phyloP scores from a whole-genome alignment of 2,329 filamentous ascomycete species.

The Byssothecium circinans region DNA sequence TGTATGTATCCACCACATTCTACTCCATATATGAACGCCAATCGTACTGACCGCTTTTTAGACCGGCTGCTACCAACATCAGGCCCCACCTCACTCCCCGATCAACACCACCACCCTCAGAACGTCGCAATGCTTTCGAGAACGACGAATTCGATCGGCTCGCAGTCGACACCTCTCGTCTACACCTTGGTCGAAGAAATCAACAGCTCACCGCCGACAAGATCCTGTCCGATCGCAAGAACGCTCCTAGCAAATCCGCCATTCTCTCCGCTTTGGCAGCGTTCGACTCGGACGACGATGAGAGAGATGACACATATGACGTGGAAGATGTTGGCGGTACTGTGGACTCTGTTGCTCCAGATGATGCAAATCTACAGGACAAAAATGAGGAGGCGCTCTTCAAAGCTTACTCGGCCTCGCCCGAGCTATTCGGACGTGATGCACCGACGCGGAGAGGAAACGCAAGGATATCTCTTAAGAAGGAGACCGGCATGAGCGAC shows the following conservation, averaged over 20 bases:
- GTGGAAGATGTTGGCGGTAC: slow-evolving; percentile 87
- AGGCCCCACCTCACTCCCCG: slow-evolving; percentile 57
- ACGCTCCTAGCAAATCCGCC: slow-evolving; percentile 74
- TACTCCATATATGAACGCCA: not conserved
- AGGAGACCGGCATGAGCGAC: slow-evolving; percentile 85
- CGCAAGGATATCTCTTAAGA: slow-evolving; percentile 65
- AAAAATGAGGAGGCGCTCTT: slow-evolving; percentile 73
- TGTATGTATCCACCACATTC: slow-evolving; percentile 46
- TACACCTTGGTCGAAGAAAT: slow-evolving; percentile 78
- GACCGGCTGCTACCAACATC: slow-evolving; percentile 16
- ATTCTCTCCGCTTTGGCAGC: slow-evolving; percentile 85
- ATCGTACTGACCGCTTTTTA: slow-evolving; percentile 18
- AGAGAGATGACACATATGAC: slow-evolving; percentile 96
- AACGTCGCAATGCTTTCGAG: slow-evolving; percentile 75
- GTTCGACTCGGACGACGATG: slow-evolving; percentile 93
- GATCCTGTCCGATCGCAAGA: slow-evolving; percentile 65
- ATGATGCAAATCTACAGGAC: slow-evolving; percentile 57
- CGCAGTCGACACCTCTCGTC: slow-evolving; percentile 63
- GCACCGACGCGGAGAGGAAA: slow-evolving; percentile 67
- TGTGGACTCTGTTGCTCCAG: slow-evolving; percentile 64
- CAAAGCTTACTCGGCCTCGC: slow-evolving; percentile 66
- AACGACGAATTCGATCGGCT: slow-evolving; percentile 73
- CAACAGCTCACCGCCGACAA: slow-evolving; percentile 69
- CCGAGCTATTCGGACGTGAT: slow-evolving; percentile 71
- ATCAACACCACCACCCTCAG: slow-evolving; percentile 58